Evolutionary conservation across 306 rosid species (phyloP).

Genomic region (Citrullus colocynthis): DNA sequence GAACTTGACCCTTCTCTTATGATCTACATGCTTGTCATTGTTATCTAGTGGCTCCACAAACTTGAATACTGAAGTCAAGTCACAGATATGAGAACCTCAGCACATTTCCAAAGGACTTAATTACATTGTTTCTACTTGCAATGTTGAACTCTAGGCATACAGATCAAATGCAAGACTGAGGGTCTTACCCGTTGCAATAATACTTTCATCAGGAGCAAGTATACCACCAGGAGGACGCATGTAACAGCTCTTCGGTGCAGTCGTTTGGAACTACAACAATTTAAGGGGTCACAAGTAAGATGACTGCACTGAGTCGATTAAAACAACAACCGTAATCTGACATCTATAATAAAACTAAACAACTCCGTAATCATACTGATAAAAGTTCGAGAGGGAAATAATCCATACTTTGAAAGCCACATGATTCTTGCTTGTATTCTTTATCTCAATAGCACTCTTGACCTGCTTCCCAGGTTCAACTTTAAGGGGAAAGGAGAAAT

Average conservation of each 20-base stretch:
- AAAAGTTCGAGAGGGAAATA: not conserved
- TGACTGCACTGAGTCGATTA: not conserved
- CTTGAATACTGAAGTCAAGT: slow-evolving; percentile 60
- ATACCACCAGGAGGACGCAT: slow-evolving; percentile 94
- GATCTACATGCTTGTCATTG: slow-evolving; percentile 60
- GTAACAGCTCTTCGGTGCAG: slow-evolving; percentile 90
- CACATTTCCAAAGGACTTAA: not conserved
- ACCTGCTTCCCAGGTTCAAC: slow-evolving; percentile 96
- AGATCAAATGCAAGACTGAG: slow-evolving; percentile 1
- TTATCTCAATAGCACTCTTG: slow-evolving; percentile 66
- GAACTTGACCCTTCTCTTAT: slow-evolving; percentile 75
- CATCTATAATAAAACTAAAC: not conserved
- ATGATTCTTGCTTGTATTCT: slow-evolving; percentile 62
- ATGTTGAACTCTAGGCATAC: not conserved
- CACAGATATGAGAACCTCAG: slow-evolving; percentile 12
- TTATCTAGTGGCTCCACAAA: slow-evolving; percentile 87
- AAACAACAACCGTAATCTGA: not conserved
- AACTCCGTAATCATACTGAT: not conserved
- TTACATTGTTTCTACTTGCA: not conserved
- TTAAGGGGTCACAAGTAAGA: slow-evolving; percentile 8
- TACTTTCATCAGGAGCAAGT: slow-evolving; percentile 73
- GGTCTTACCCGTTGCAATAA: slow-evolving; percentile 61
- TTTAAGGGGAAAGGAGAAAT: slow-evolving; percentile 18
- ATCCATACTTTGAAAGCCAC: slow-evolving; percentile 78
- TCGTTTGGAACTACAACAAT: slow-evolving; percentile 71